Conservation (phyloP, 257 asterid genomes). For the Dorcoceras hygrometricum region DNA sequence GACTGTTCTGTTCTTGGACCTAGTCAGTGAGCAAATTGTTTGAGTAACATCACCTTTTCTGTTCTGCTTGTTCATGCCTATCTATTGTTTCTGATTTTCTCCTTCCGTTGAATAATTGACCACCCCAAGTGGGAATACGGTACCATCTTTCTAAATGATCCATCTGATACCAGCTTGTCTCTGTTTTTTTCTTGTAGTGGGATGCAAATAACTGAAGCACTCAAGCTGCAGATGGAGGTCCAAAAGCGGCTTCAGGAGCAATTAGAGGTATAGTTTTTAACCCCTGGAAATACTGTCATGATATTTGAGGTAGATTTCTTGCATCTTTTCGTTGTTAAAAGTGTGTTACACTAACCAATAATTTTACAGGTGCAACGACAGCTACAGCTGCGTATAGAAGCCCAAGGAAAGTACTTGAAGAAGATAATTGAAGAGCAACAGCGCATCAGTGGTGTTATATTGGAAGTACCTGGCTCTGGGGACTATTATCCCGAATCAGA, state of each 20-base stretch:
- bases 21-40: conserved; percentile 1
- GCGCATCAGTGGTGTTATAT: conserved; percentile 66
- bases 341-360: conserved; percentile 3
- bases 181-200: conserved; percentile 46
- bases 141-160: not conserved
- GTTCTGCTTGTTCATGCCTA: not conserved
- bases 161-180: conserved; percentile 8
- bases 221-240: conserved; percentile 99
- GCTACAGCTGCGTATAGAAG: conserved; percentile 87
- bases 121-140: not conserved
- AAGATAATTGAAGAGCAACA: conserved; percentile 95
- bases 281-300: not conserved
- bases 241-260: conserved; percentile 98
- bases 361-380: conserved; percentile 81
- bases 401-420: conserved; percentile 87
- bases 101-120: not conserved
- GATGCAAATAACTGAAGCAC: conserved; percentile 92
- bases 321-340: not conserved
- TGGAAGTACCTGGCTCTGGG: conserved; percentile 55
- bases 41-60: conserved; percentile 12
- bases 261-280: conserved; percentile 57
- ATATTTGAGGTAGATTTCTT: not conserved
- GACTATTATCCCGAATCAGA: conserved; percentile 44
- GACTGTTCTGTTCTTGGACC: conserved; percentile 5
- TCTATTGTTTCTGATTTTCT: conserved; percentile 7